Evolutionary conservation across 495 filamentous ascomycete species (phyloP).

Genomic region (Talaromyces ruber): DNA sequence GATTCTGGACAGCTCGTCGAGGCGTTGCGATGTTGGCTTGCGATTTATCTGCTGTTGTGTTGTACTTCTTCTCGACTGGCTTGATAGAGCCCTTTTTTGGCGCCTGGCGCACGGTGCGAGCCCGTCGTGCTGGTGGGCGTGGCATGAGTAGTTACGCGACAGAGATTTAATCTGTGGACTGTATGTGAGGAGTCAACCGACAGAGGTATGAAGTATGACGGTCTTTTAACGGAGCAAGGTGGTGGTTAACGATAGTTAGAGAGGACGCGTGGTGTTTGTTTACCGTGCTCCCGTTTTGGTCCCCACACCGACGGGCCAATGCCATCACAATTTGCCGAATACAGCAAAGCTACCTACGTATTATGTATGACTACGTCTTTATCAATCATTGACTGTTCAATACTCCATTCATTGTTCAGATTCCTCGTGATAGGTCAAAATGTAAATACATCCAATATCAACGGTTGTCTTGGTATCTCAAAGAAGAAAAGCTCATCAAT

Average conservation of each 20-base stretch:
- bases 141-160: slow-evolving; percentile 18
- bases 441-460: slow-evolving; percentile 2
- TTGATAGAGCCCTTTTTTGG: neutral
- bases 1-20: neutral
- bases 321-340: neutral
- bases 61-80: neutral
- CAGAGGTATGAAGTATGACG: neutral
- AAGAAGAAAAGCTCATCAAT: slow-evolving; percentile 15
- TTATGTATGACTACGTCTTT: no score
- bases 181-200: neutral
- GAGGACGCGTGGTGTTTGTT: neutral
- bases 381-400: no score
- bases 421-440: neutral
- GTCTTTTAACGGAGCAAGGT: neutral
- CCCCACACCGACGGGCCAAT: neutral
- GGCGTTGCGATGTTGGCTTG: slow-evolving; percentile 1
- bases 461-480: slow-evolving; percentile 21
- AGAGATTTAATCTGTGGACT: neutral
- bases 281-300: neutral
- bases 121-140: slow-evolving; percentile 33
- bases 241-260: neutral
- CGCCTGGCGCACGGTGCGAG: slow-evolving; percentile 18
- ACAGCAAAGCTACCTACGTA: no score
- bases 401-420: neutral
- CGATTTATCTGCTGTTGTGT: neutral